Base-by-base conservation (phyloP, 164 flowering plant genomes). In the Magnolia kwangsiensis region DNA sequence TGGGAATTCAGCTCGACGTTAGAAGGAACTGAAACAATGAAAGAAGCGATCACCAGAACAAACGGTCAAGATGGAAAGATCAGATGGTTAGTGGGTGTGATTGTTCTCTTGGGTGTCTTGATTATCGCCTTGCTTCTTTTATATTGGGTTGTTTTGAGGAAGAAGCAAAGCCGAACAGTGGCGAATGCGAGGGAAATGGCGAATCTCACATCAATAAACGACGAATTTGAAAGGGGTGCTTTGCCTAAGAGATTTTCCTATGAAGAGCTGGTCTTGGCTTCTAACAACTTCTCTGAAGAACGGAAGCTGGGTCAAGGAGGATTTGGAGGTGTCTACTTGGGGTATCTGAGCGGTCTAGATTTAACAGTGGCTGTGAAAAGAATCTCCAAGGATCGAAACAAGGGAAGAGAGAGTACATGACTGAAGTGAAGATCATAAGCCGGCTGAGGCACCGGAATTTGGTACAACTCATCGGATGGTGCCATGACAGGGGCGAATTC, bases 391-490 rank as follows among this genome's bases (percentile, higher is more conserved):
- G 81, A 11, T 88, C 87, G 0, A 81, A 80, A 63, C 88, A 88
- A 50, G 90, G 90, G 29, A 83, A 67, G 50, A 85, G 81, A 63
- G 86, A 86, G 74, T 88, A 86, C 20, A 24, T 79, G 14, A 76
- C 88, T 0, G 89, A 88, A 70, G 89, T 88, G 19, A 81, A 65
- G 81, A 85, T 81, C 21, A 84, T 88, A 29, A 85, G 89, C 73
- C 66, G 79, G 51, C 71, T 88, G 69, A 80, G 90, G 73, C 90
- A 88, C 49, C 69, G 84, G 63, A 88, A 88, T 69, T 67, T 86
- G 67, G 88, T 87, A 16, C 85, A 81, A 37, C 82, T 84, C 63
- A 71, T 84, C 16, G 90, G 90, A 8, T 88, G 90, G 89, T 82
- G 88, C 77, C 89, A 88, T n/a, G 87, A 83, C 8, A 64, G 63